phyloP scores from a whole-genome alignment of 176 grass and related monocot genomes.

The Puya raimondii region DNA sequence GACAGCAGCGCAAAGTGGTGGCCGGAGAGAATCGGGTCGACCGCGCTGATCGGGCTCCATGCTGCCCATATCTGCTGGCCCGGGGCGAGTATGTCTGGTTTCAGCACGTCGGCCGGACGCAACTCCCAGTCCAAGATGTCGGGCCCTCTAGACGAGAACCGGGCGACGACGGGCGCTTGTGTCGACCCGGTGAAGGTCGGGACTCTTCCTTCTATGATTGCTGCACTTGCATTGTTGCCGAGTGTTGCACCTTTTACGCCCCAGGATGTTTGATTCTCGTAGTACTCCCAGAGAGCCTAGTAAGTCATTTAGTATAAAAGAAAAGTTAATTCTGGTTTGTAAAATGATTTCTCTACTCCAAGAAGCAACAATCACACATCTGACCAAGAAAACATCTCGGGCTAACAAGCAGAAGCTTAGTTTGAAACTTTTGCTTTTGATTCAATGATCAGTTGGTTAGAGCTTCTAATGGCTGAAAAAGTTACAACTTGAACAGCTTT shows the following conservation, averaged over 20 bases:
- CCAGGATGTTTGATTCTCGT: conserved; percentile 33
- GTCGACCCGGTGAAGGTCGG: conserved; percentile 13
- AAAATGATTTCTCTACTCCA: not conserved
- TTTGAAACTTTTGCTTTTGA: too few relatives aligned
- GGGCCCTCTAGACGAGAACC: conserved; percentile 48
- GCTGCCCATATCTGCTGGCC: conserved; percentile 57
- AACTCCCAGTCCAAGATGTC: conserved; percentile 22
- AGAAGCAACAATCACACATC: not conserved
- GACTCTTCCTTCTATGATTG: conserved; percentile 38
- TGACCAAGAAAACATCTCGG: too few relatives aligned
- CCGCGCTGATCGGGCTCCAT: conserved; percentile 33
- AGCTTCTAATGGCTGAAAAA: too few relatives aligned
- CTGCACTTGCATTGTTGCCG: conserved; percentile 26
- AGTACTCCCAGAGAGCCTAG: conserved; percentile 46
- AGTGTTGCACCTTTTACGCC: conserved; percentile 15
- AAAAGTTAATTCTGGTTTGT: not conserved
- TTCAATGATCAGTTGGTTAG: too few relatives aligned
- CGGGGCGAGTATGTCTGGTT: conserved; percentile 49
- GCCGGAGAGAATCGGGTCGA: conserved; percentile 31
- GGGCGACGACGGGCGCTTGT: conserved; percentile 20
- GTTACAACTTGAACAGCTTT: too few relatives aligned
- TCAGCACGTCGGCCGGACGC: conserved; percentile 38
- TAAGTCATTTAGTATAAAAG: not conserved
- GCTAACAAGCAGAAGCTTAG: too few relatives aligned
- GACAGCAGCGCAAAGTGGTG: conserved; percentile 44